Evolutionary conservation across 352 stramenopile species (phyloP), one percentile per base, ranked within the genome.

Genomic region (Aphanomyces astaci): DNA sequence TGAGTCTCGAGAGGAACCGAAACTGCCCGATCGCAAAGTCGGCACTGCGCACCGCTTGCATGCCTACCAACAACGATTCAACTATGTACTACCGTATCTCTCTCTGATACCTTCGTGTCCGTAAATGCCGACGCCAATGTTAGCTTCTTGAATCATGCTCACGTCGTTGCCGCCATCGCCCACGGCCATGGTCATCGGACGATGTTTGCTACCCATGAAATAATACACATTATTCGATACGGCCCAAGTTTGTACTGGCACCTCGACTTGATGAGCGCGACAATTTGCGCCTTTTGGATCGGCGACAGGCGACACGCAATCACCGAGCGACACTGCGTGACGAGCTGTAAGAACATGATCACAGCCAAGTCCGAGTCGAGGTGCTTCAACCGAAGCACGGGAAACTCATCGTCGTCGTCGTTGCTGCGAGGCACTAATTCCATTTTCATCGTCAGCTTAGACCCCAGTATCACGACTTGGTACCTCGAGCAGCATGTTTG

Each of bases 101-200:
- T n/a, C n/a, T n/a, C n/a, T 52, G 22, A 1, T 63, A 31, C 93
- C 97, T 86, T 99, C 98, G 63, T 99, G 89, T 4, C 98, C 97
- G 24, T 80, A 94, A 56, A 98, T 97, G 4, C 92, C 93, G 22
- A 98, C 88, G 51, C 92, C 92, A 55, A 98, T 85, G 68, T 97
- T 85, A 2, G 88, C 90, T 15, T 86, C 78, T 72, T 97, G 89
- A 33, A 98, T 97, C 95, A 98, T 98, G 30, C 84, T 88, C 7
- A 98, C 95, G 63, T 98, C 94, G 76, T 98, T 98, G n/a, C 92
- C 94, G 55, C 94, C 94, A 73, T 98, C 94, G 22, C 94, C 92
- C 32, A 98, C 97, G 15, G 88, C 84, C 7, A 98, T 74, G 22
- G 89, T 97, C 19, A 95, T 46, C 0, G 84, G 94, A 30, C 52